Percentiles rank a stretch among this genome's conserved stretches.
Conservation (phyloP, 73 alveolate genomes). For the Stentor coeruleus region DNA sequence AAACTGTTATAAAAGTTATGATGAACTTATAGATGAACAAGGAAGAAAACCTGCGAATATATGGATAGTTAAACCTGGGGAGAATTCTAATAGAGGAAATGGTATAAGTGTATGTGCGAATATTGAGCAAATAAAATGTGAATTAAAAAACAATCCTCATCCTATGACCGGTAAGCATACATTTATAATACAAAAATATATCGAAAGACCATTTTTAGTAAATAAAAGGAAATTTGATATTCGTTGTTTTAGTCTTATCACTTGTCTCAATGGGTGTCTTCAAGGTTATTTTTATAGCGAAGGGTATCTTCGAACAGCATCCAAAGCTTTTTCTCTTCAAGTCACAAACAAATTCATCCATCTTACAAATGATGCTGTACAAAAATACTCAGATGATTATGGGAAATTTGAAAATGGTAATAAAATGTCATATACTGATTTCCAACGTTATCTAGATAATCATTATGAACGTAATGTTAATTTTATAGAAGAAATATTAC, state of each 20-base stretch:
- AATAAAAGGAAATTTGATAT: constrained; percentile 69
- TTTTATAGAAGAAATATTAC: not conserved
- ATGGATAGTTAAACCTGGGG: constrained; percentile 59
- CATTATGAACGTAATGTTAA: not conserved
- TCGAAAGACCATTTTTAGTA: constrained; percentile 61
- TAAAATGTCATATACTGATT: constrained; percentile 45
- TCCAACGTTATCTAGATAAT: too few species aligned
- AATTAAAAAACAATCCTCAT: constrained; percentile 33
- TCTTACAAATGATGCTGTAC: constrained; percentile 73
- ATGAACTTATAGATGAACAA: constrained; percentile 28
- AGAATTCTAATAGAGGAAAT: constrained; percentile 51
- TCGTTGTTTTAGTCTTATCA: constrained; percentile 56
- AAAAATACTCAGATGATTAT: constrained; percentile 61
- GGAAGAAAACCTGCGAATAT: constrained; percentile 26
- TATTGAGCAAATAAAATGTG: constrained; percentile 25
- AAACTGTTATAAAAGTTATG: not conserved
- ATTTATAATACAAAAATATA: constrained; percentile 55
- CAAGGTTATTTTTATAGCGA: constrained; percentile 54
- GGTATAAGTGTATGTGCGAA: constrained; percentile 33
- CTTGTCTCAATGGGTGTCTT: constrained; percentile 53
- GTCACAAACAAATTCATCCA: constrained; percentile 55
- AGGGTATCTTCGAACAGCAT: constrained; percentile 68
- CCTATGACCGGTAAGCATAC: constrained; percentile 50
- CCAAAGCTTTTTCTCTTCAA: constrained; percentile 43
- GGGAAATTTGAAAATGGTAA: constrained; percentile 69